Evolutionary conservation across 2,329 filamentous ascomycete species (phyloP), one percentile per base, ranked within the genome.

Genomic region (Botrytis pseudocinerea): DNA sequence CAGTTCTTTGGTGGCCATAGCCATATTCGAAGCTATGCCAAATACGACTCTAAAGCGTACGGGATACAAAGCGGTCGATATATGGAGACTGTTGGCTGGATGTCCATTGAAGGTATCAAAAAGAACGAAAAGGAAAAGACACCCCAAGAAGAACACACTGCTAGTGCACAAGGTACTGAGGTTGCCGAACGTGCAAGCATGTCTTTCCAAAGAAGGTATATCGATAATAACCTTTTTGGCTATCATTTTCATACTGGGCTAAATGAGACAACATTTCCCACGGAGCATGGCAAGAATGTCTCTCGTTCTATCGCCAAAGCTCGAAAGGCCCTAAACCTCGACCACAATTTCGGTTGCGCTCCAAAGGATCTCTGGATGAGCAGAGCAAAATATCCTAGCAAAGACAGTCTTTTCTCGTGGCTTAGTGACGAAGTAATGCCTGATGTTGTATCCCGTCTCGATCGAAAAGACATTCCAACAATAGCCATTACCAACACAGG

Each of bases 21-120:
- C 1, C 95, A 98, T 80, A 93, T 98, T 64, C 90, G 95, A 14
- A 94, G 98, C 80, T 93, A 93, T 77, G 89, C 89, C 59, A 89
- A 87, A 74, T 98, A 93, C 78, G 95, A 98, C 81, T 87, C 88
- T 57, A 91, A 90, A 71, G 90, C 95, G 0, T 91, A 92, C 75
- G 95, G 91, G 1, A 85, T 98, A 8, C 94, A 94, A 59, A 96
- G 93, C 77, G 95, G 95, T 6, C 89, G 95, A 0, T 98, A 98
- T 82, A 92, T 98, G 85, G 95, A 98, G 84, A 98, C 95, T 0
- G 91, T 98, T 68, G 95, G 95, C 2, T 98, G 96, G 87, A 90
- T 96, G 88, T 97, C 94, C 0, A 90, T 98, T 63, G 87, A 91
- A 73, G 93, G 93, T 16, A 78, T 81, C 8, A 79, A 78, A 20